Evolutionary conservation across 805 yeast genomes (phyloP), one percentile per base, ranked within the genome.

Genomic region (Saturnispora galanensis): DNA sequence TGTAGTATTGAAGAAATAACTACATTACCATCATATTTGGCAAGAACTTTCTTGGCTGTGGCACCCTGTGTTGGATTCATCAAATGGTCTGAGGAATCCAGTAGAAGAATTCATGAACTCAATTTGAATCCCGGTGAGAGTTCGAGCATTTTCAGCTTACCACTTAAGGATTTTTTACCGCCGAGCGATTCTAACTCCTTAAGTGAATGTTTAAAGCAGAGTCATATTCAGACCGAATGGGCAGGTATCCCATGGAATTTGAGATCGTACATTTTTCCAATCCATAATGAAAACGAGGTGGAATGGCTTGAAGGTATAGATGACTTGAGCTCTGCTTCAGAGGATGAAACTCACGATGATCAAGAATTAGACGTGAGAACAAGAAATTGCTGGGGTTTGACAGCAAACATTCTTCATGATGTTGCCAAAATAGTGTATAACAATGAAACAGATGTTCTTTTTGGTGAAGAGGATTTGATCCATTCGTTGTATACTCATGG

Each of bases 21-120:
- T 35, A 68, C 70, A 9, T 56, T 89, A 52, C 97, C 97, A 1
- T 73, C 87, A 45, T 89, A 86, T 57, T 61, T 90, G 15, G 83
- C 95, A 7, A 69, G 95, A 48, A 86, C 94, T 4, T 75, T 86
- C 47, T 69, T 85, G 33, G 86, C 87, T 10, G 97, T 90, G 3
- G 70, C 81, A 39, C 97, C 97, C 1, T 74, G 88, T 51, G 73
- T 81, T 28, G 87, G 84, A 34, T 75, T 80, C 50, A 64, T 84
- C 55, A 73, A 71, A 43, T 62, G 70, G 63, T 49, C 56, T 15
- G 62, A 63, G 36, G 59, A 56, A 33, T 55, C 63, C 16, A 57
- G 60, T 21, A 47, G 47, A 28, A 41, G 47, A 17, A 30, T 50
- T 4, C 44, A 40, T 17, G 48, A 53, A 37, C 50, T 82, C 31